These are phyloP conservation scores for Ustilago xerochloae DNA, from an alignment of 1,284 basidiomycete species.

Conservation along the genomic window DNA sequence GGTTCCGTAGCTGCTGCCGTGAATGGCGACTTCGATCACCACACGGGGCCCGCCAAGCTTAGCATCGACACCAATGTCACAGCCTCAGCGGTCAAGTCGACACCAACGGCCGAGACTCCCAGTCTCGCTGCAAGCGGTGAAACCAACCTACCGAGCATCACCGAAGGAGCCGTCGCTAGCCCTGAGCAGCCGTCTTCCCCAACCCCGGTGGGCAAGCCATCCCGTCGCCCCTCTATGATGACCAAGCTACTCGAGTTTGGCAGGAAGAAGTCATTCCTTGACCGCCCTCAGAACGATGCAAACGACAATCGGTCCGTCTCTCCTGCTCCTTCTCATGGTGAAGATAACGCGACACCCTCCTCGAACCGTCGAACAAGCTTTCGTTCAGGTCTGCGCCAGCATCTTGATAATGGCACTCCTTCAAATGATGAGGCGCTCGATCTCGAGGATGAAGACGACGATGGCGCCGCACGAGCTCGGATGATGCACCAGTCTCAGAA, in stretches of 20 bases:
- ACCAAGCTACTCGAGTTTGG: slow-evolving; percentile 45
- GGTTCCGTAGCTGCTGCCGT: slow-evolving; percentile 15
- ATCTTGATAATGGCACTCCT: slow-evolving; percentile 1
- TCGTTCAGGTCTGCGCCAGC: slow-evolving; percentile 26
- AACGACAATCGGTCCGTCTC: slow-evolving; percentile 14
- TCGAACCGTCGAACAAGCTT: slow-evolving; percentile 12
- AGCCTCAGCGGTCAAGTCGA: background rate
- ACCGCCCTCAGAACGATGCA: slow-evolving; percentile 17
- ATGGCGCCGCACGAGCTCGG: slow-evolving; percentile 13
- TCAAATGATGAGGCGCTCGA: slow-evolving; percentile 53
- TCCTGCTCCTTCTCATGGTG: slow-evolving; percentile 12
- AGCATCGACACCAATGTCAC: slow-evolving; percentile 7
- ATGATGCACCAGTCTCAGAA: slow-evolving; percentile 15
- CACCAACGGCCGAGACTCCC: slow-evolving; percentile 5
- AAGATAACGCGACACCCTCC: slow-evolving; percentile 7
- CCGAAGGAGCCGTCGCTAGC: slow-evolving; percentile 24
- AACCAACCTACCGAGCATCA: slow-evolving; percentile 25
- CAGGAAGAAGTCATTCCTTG: slow-evolving; percentile 39
- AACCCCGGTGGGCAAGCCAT: slow-evolving; percentile 1
- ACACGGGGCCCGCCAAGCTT: slow-evolving; percentile 9
- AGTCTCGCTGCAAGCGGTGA: slow-evolving; percentile 11
- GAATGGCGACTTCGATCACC: slow-evolving; percentile 17
- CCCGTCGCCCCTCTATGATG: slow-evolving; percentile 45
- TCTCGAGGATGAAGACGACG: slow-evolving; percentile 48
- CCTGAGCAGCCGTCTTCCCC: slow-evolving; percentile 21